phyloP scores from a whole-genome alignment of 192 early-diverging fungal species.

The Pilobolus umbonatus region DNA sequence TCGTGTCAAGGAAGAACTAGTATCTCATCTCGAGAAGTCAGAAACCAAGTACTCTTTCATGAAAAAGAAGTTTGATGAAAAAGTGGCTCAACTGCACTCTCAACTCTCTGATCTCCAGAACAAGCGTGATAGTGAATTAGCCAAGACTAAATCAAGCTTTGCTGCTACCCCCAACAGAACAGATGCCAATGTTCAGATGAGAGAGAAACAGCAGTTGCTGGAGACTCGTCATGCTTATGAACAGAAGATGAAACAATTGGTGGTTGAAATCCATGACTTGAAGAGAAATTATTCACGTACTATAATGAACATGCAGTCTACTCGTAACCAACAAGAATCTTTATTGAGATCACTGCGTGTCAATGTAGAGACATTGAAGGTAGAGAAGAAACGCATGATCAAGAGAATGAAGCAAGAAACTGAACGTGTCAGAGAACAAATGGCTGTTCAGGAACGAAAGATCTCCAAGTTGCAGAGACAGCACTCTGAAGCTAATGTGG shows the following conservation, averaged over 20 bases:
- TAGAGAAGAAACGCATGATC: constrained; percentile 76
- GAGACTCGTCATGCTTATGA: constrained; percentile 53
- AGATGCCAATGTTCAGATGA: not conserved
- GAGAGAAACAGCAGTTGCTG: constrained; percentile 36
- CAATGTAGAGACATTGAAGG: constrained; percentile 68
- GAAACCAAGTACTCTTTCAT: constrained; percentile 55
- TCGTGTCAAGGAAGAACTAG: constrained; percentile 56
- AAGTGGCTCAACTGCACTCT: constrained; percentile 54
- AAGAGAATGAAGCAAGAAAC: constrained; percentile 75
- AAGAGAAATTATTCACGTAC: constrained; percentile 57
- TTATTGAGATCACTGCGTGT: constrained; percentile 61
- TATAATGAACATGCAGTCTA: constrained; percentile 45
- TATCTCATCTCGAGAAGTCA: constrained; percentile 49
- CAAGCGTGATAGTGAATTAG: constrained; percentile 61
- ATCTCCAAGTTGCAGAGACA: constrained; percentile 55
- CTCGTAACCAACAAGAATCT: constrained; percentile 52
- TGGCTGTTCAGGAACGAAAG: constrained; percentile 52
- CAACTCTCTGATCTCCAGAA: constrained; percentile 47
- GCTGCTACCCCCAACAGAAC: not conserved
- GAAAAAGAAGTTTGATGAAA: constrained; percentile 66
- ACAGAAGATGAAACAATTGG: constrained; percentile 54
- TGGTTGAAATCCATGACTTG: constrained; percentile 49
- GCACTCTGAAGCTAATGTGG: constrained; percentile 46
- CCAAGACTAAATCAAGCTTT: constrained; percentile 18
- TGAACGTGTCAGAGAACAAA: constrained; percentile 56